A percentile compares a stretch with the other conserved stretches of the same genome.
Conservation (phyloP, 306 rosid species). For the Trifolium fragiferum region DNA sequence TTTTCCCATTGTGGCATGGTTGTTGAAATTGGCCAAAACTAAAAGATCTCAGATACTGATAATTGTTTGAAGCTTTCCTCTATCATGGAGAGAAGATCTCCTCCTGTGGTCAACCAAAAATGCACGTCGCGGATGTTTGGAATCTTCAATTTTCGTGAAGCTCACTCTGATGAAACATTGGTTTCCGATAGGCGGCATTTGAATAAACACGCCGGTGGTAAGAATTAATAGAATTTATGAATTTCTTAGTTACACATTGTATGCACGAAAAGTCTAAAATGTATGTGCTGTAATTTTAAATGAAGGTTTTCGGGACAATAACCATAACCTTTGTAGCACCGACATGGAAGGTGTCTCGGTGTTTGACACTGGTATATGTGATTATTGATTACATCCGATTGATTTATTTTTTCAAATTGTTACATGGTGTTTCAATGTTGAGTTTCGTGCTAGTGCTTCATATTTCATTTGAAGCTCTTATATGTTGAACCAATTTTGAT, state of each 20-base stretch:
- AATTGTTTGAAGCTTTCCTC: conserved; percentile 5
- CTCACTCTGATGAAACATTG: conserved; percentile 48
- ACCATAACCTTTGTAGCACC: background rate
- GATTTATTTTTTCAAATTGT: too few species aligned
- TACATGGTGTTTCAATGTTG: too few species aligned
- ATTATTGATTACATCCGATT: too few species aligned
- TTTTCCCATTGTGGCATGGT: conserved; percentile 4
- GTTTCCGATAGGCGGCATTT: conserved; percentile 49
- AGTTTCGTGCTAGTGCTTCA: too few species aligned
- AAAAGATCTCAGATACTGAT: conserved; percentile 7
- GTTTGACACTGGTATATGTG: too few species aligned
- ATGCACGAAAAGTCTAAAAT: background rate
- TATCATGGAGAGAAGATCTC: conserved; percentile 64
- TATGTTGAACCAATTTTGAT: background rate
- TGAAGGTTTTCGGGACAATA: background rate
- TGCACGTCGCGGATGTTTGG: conserved; percentile 56
- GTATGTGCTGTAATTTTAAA: conserved; percentile 1
- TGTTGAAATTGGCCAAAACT: conserved; percentile 7
- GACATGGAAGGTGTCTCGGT: too few species aligned
- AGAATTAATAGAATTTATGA: conserved; percentile 6
- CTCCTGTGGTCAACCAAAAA: conserved; percentile 54
- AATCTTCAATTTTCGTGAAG: conserved; percentile 59
- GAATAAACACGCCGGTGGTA: conserved; percentile 49
- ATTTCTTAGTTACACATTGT: background rate
- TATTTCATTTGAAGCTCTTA: background rate